Conservation (phyloP, 371 early-diverging fungal species). For the Mucor irregularis region DNA sequence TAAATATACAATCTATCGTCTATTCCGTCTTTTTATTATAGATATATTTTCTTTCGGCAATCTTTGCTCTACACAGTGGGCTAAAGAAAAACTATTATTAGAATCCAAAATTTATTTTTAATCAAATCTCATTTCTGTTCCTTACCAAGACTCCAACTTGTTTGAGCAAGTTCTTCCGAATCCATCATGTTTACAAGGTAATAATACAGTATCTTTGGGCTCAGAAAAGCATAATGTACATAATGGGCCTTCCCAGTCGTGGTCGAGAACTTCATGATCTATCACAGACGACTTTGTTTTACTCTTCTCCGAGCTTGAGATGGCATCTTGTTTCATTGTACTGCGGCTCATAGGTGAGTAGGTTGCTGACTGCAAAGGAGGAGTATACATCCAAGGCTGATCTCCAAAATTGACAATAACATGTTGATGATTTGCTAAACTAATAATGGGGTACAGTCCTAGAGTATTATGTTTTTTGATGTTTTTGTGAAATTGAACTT, state of each 20-base stretch:
- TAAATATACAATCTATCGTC: too few species aligned
- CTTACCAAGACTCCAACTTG: slow-evolving; percentile 38
- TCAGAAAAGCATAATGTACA: slow-evolving; percentile 49
- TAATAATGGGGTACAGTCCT: slow-evolving; percentile 43
- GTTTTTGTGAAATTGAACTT: slow-evolving; percentile 26
- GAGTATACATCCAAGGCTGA: slow-evolving; percentile 44
- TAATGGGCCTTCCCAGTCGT: slow-evolving; percentile 35
- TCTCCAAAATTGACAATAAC: slow-evolving; percentile 40
- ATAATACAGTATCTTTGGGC: slow-evolving; percentile 30
- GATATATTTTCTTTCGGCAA: background rate
- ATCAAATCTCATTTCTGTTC: background rate
- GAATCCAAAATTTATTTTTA: background rate
- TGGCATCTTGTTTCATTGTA: too few species aligned
- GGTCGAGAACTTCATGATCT: background rate
- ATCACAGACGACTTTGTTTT: background rate
- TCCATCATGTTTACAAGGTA: slow-evolving; percentile 44
- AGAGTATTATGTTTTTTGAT: slow-evolving; percentile 5
- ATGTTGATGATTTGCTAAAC: slow-evolving; percentile 46
- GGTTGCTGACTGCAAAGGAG: slow-evolving; percentile 17
- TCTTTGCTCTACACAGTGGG: slow-evolving; percentile 18
- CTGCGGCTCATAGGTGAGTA: slow-evolving; percentile 7
- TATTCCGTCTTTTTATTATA: too few species aligned
- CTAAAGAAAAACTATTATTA: background rate
- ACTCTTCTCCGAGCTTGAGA: too few species aligned
- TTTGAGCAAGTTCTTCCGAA: slow-evolving; percentile 38